phyloP scores from a whole-genome alignment of 2,329 filamentous ascomycete genomes.

The Chaetothyriales sp. region DNA sequence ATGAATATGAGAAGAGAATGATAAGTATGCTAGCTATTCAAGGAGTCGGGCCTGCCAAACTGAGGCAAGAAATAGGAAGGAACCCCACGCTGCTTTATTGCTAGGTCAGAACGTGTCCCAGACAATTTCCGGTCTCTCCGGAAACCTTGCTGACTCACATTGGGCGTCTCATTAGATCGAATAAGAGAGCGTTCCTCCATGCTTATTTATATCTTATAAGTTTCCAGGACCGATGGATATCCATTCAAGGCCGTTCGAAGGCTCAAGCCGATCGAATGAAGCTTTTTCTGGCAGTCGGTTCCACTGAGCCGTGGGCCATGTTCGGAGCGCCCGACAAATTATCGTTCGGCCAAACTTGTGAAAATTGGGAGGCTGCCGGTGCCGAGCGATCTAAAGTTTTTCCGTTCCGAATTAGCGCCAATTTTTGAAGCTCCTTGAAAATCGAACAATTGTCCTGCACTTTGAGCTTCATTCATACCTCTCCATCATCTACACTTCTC shows the following conservation, averaged over 20 bases:
- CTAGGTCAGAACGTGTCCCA: background rate
- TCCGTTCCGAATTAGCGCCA: background rate
- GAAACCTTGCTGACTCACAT: background rate
- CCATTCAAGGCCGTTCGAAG: background rate
- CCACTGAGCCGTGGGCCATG: background rate
- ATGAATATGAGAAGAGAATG: no score
- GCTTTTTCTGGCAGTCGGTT: background rate
- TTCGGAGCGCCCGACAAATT: background rate
- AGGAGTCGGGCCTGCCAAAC: no score
- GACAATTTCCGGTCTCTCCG: background rate
- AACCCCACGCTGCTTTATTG: no score
- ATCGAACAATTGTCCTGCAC: slow-evolving; percentile 4
- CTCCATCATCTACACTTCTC: slow-evolving; percentile 26
- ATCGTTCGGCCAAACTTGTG: background rate
- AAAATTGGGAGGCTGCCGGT: background rate
- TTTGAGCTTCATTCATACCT: slow-evolving; percentile 23
- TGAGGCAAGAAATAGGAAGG: no score
- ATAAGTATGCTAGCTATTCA: no score
- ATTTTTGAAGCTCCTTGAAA: background rate
- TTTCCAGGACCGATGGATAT: background rate
- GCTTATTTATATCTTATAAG: background rate
- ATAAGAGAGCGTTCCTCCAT: background rate
- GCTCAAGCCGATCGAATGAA: background rate
- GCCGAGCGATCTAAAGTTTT: background rate
- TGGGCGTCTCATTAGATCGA: background rate